A percentile compares a stretch with the other conserved stretches of the same genome.
phyloP scores from a whole-genome alignment of 306 rosid species.

The Acacia confusa region DNA sequence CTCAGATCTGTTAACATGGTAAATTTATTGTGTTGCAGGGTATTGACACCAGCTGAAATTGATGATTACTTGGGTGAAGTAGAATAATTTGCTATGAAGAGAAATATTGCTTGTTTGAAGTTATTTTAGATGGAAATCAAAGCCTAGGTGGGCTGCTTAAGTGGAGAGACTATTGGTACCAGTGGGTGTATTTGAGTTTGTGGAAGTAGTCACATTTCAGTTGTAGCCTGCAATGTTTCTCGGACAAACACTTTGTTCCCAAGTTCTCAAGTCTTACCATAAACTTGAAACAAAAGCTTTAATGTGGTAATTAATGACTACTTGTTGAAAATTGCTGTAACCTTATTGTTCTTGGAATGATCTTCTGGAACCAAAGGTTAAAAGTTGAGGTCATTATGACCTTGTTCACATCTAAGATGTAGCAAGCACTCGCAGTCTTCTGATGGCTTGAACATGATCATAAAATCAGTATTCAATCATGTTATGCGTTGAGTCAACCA shows the following conservation, averaged over 20 bases:
- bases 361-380: background rate
- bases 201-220: conserved; percentile 6
- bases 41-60: conserved; percentile 89
- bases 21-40: conserved; percentile 57
- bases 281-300: conserved; percentile 20
- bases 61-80: conserved; percentile 97
- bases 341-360: background rate
- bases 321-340: background rate
- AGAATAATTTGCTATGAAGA: conserved; percentile 43
- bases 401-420: no score
- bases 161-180: conserved; percentile 7
- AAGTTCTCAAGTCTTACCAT: conserved; percentile 2
- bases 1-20: background rate
- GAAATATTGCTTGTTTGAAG: conserved; percentile 31
- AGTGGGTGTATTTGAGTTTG: conserved; percentile 24
- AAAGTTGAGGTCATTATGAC: no score
- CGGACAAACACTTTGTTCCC: conserved; percentile 20
- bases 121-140: conserved; percentile 29
- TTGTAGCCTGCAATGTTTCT: conserved; percentile 21
- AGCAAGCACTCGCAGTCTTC: no score
- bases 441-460: no score
- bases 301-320: background rate
- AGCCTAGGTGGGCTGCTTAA: background rate
- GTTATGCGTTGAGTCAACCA: no score
- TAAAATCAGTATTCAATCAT: no score